phyloP scores from a whole-genome alignment of 2,329 filamentous ascomycete genomes.

The Lojkania enalia region DNA sequence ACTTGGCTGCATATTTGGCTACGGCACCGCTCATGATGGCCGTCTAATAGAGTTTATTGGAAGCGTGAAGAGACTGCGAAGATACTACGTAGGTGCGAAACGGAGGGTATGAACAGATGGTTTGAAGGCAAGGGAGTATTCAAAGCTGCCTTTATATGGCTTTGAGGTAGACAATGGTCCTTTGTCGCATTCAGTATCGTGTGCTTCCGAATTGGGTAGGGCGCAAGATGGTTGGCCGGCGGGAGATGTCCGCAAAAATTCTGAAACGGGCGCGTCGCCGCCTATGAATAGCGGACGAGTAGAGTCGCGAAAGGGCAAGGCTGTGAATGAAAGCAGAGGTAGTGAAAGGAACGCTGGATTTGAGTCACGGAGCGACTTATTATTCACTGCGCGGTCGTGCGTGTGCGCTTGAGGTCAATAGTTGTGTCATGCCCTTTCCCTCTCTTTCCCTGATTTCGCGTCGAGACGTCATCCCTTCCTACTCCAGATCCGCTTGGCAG shows the following conservation, averaged over 20 bases:
- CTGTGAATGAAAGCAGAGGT: slow-evolving; percentile 14
- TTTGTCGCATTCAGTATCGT: slow-evolving; percentile 23
- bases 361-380: neutral
- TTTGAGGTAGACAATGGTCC: neutral
- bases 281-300: slow-evolving; percentile 40
- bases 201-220: slow-evolving; percentile 12
- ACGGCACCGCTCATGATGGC: slow-evolving; percentile 50
- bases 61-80: neutral
- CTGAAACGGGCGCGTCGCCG: slow-evolving; percentile 47
- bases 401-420: no score
- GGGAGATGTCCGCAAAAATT: slow-evolving; percentile 25
- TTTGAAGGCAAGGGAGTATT: slow-evolving; percentile 2
- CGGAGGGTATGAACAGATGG: no score
- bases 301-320: slow-evolving; percentile 17
- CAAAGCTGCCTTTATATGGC: slow-evolving; percentile 25
- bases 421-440: no score
- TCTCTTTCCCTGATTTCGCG: slow-evolving; percentile 35
- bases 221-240: slow-evolving; percentile 37
- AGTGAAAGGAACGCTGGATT: neutral
- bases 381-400: neutral
- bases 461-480: slow-evolving; percentile 24
- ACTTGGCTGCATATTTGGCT: slow-evolving; percentile 55
- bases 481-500: neutral
- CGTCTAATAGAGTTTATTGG: slow-evolving; percentile 12
- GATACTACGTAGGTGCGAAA: neutral